phyloP scores from a whole-genome alignment of 23 red algal genomes.

The Gracilariopsis chorda region DNA sequence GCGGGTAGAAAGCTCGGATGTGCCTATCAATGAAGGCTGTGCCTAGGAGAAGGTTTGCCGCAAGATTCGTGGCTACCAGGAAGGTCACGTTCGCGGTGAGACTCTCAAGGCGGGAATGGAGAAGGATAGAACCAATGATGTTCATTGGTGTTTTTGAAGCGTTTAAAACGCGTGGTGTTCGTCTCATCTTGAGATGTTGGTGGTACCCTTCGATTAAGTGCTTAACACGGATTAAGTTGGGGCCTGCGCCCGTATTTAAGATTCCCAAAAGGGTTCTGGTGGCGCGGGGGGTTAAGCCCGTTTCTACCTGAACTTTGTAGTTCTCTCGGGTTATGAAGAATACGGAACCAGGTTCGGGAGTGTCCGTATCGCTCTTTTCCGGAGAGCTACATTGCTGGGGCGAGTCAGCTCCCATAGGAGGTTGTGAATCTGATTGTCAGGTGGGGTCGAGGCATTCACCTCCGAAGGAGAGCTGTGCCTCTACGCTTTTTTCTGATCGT shows the following conservation, averaged over 20 bases:
- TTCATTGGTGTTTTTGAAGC: not conserved
- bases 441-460: not conserved
- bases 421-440: not conserved
- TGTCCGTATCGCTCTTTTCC: not conserved
- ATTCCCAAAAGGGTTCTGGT: not conserved
- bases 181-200: not conserved
- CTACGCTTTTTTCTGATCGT: not conserved
- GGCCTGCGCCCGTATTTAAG: not conserved
- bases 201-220: not conserved
- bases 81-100: not conserved
- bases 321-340: not conserved
- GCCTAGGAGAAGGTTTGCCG: not conserved
- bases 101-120: not conserved
- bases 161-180: not conserved
- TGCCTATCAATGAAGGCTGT: not conserved
- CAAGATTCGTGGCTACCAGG: not conserved
- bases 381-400: not conserved
- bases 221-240: slow-evolving; percentile 3
- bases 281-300: not conserved
- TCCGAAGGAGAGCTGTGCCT: not conserved
- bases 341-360: not conserved
- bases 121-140: not conserved
- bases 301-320: not conserved
- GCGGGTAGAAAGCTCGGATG: not conserved
- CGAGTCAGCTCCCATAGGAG: not conserved